phyloP scores from a whole-genome alignment of 805 yeast genomes.

The Barnettozyma wickerhamii region DNA sequence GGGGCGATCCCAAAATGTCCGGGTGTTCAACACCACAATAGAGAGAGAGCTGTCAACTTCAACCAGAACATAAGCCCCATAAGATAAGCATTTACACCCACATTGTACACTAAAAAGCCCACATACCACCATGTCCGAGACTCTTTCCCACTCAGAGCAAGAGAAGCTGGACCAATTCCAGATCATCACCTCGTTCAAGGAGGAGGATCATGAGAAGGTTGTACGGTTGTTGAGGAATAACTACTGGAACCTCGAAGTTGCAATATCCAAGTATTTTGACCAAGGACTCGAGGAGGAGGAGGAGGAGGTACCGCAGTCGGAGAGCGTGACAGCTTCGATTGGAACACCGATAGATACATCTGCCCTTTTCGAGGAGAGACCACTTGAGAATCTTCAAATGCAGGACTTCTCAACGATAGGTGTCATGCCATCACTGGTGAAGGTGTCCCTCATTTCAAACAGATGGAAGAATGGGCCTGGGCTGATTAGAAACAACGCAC shows the following conservation, averaged over 20 bases:
- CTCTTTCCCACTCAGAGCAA: slow-evolving; percentile 40
- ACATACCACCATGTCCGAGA: slow-evolving; percentile 34
- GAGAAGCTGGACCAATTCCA: slow-evolving; percentile 44
- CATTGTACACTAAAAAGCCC: too few species aligned
- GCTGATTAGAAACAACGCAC: slow-evolving; percentile 1
- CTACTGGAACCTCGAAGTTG: slow-evolving; percentile 58
- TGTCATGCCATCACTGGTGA: slow-evolving; percentile 26
- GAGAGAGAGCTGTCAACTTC: too few species aligned
- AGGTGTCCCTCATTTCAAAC: slow-evolving; percentile 30
- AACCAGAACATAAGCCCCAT: neutral
- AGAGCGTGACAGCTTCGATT: neutral
- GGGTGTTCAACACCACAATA: too few species aligned
- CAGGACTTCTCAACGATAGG: slow-evolving; percentile 1
- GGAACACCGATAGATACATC: neutral
- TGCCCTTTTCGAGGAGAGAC: slow-evolving; percentile 2
- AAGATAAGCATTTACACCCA: slow-evolving; percentile 11
- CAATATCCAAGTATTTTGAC: slow-evolving; percentile 61
- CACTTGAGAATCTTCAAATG: slow-evolving; percentile 1
- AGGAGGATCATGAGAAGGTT: slow-evolving; percentile 43
- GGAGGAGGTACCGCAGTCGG: slow-evolving; percentile 1
- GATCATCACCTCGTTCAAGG: slow-evolving; percentile 45
- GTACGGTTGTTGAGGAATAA: slow-evolving; percentile 43
- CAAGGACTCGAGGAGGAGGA: slow-evolving; percentile 36
- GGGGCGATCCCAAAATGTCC: too few species aligned
- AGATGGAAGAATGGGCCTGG: slow-evolving; percentile 21